These are phyloP conservation scores for Acacia acuminata DNA, from an alignment of 306 rosid genomes.

Conservation along the genomic window DNA sequence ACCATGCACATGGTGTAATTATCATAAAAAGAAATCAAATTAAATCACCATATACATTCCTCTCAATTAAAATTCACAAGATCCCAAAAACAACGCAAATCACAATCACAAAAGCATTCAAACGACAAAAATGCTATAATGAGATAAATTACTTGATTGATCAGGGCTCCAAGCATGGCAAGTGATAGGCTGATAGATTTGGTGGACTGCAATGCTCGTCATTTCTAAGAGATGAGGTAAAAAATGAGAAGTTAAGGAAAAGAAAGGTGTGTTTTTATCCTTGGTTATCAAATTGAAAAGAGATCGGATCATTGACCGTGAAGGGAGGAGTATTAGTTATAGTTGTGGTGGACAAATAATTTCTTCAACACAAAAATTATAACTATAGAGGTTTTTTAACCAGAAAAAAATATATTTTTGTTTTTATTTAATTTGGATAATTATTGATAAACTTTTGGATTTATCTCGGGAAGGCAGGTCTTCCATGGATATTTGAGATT, in stretches of 20 bases:
- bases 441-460: background rate
- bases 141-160: background rate
- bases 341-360: background rate
- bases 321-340: background rate
- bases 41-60: background rate
- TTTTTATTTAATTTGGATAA: no score
- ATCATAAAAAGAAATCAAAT: background rate
- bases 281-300: background rate
- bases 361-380: no score
- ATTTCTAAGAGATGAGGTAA: background rate
- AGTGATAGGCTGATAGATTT: constrained; percentile 8
- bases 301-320: no score
- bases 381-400: no score
- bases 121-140: background rate
- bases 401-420: no score
- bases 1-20: background rate
- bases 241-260: background rate
- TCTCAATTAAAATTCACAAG: background rate
- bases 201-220: background rate
- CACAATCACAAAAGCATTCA: background rate
- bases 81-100: background rate
- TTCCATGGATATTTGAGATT: no score
- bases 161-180: constrained; percentile 10
- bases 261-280: background rate
- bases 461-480: no score